Conservation (phyloP, 768 basidiomycete genomes). For the Mycena vitilis region DNA sequence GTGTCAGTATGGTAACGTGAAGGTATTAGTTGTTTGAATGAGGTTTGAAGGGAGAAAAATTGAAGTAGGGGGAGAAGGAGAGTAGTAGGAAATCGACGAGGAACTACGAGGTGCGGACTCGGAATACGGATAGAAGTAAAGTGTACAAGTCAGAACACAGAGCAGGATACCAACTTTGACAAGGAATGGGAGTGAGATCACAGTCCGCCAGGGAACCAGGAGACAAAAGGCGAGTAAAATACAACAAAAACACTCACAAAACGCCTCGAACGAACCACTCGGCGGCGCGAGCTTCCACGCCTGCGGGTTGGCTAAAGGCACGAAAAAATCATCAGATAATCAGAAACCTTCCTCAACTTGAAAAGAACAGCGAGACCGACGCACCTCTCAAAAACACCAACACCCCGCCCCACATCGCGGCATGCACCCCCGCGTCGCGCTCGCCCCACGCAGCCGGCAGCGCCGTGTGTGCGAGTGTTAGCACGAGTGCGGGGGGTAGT, state of each 20-base stretch:
- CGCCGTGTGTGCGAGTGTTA: slow-evolving; percentile 64
- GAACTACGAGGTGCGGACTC: too few species aligned
- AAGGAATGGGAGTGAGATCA: too few species aligned
- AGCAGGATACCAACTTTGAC: too few species aligned
- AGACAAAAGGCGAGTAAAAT: too few species aligned
- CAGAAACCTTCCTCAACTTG: too few species aligned
- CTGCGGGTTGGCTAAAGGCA: neutral
- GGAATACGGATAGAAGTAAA: too few species aligned
- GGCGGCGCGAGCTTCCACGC: neutral
- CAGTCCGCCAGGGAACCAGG: too few species aligned
- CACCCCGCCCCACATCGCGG: slow-evolving; percentile 75
- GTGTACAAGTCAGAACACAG: too few species aligned
- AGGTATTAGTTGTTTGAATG: too few species aligned
- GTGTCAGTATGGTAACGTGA: too few species aligned
- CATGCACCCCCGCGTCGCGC: slow-evolving; percentile 74
- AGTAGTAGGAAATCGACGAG: too few species aligned
- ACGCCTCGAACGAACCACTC: neutral
- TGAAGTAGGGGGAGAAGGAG: neutral
- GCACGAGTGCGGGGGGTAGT: slow-evolving; percentile 46
- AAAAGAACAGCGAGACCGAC: slow-evolving; percentile 31
- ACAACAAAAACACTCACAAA: slow-evolving; percentile 5
- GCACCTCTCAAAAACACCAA: slow-evolving; percentile 79
- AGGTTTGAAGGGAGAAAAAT: neutral
- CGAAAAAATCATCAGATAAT: too few species aligned
- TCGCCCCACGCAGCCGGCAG: slow-evolving; percentile 80